A percentile compares a stretch with the other conserved stretches of the same genome.
Evolutionary conservation across 768 basidiomycete species (phyloP).

Genomic region (Pleurotus djamor): DNA sequence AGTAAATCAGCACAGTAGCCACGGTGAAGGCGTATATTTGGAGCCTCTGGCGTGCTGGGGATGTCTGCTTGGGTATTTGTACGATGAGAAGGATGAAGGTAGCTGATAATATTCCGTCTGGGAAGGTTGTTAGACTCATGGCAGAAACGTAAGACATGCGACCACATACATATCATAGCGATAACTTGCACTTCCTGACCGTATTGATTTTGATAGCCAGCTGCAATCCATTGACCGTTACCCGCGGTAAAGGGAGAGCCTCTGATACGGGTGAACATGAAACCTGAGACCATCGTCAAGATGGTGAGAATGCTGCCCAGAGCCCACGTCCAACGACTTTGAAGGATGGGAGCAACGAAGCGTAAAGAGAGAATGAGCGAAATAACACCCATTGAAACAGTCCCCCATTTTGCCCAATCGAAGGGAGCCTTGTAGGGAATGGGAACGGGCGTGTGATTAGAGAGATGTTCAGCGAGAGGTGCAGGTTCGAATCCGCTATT

Average conservation of each 20-base stretch:
- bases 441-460: constrained; percentile 68
- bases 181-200: constrained; percentile 93
- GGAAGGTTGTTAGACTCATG: constrained; percentile 5
- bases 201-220: constrained; percentile 86
- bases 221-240: constrained; percentile 79
- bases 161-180: constrained; percentile 74
- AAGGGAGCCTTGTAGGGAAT: constrained; percentile 84
- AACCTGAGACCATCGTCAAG: constrained; percentile 88
- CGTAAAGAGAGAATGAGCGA: constrained; percentile 49
- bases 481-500: constrained; percentile 80
- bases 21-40: constrained; percentile 90
- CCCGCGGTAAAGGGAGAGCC: constrained; percentile 65
- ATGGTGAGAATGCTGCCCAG: constrained; percentile 51
- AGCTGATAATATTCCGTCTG: constrained; percentile 82
- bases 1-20: constrained; percentile 82
- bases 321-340: constrained; percentile 81
- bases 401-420: constrained; percentile 61
- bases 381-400: constrained; percentile 42
- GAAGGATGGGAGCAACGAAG: constrained; percentile 62
- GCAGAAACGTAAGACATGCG: neutral
- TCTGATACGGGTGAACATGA: constrained; percentile 97
- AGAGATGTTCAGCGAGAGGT: constrained; percentile 74
- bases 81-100: constrained; percentile 80
- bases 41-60: constrained; percentile 71
- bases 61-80: constrained; percentile 75